A percentile compares a stretch with the other conserved stretches of the same genome.
Evolutionary conservation across 495 filamentous ascomycete genomes (phyloP).

Genomic region (Terfezia claveryi): DNA sequence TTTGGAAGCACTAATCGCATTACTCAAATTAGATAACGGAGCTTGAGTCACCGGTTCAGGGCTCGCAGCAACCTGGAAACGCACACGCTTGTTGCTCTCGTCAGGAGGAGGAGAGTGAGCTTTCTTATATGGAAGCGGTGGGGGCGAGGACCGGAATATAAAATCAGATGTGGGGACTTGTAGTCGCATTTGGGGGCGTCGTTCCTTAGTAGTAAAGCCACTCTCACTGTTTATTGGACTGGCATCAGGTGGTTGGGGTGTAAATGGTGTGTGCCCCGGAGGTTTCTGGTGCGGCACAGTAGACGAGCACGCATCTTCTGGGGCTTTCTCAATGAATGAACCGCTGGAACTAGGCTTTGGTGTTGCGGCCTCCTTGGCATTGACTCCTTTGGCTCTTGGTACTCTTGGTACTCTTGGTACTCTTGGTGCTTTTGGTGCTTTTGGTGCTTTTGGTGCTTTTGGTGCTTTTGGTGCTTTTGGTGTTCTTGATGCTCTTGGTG

Average conservation of each 20-base stretch:
- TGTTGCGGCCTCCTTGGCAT: neutral
- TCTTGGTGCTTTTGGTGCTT: neutral
- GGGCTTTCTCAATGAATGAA: neutral
- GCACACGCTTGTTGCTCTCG: no score
- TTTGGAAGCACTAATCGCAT: neutral
- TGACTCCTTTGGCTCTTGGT: neutral
- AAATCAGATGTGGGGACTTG: no score
- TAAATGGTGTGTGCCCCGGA: neutral
- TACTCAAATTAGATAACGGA: neutral
- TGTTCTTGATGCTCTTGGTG: neutral
- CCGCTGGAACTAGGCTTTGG: neutral
- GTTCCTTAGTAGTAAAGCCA: no score
- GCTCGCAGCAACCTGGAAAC: no score
- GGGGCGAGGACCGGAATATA: no score
- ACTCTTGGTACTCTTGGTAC: no score
- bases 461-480: neutral
- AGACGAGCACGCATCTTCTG: conserved; percentile 1
- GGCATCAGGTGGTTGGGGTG: neutral
- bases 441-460: neutral
- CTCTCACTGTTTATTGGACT: neutral
- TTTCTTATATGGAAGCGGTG: no score
- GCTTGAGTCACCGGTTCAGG: neutral
- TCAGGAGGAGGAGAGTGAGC: no score
- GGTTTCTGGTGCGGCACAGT: conserved; percentile 1
- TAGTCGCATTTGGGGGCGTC: no score